Conservation (phyloP, 257 asterid genomes). For the Oldenlandia corymbosa region DNA sequence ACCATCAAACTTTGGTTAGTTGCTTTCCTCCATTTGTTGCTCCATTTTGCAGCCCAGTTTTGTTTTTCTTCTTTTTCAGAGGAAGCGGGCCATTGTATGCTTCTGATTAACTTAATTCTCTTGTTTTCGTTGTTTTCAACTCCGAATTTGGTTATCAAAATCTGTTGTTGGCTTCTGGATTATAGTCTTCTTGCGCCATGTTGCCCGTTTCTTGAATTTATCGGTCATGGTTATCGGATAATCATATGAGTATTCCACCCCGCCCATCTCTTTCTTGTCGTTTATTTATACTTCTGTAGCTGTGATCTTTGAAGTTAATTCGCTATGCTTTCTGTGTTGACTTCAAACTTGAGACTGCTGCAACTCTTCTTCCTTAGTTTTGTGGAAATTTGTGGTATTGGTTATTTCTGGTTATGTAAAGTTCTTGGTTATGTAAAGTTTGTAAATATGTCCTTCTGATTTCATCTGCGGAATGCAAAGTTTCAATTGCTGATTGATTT, state of each 20-base stretch:
- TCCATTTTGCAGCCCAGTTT: background rate
- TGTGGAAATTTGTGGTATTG: background rate
- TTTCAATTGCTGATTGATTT: background rate
- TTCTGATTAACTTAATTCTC: background rate
- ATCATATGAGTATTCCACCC: background rate
- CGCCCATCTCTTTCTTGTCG: background rate
- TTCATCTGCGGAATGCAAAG: background rate
- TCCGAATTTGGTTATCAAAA: background rate
- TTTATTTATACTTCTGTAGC: background rate
- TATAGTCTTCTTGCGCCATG: background rate
- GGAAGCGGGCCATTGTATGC: background rate
- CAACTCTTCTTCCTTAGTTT: background rate
- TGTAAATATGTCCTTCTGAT: background rate
- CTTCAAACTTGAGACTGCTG: background rate
- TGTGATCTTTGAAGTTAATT: too few species aligned
- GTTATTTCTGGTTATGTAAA: background rate
- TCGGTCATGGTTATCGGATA: background rate
- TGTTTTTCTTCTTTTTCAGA: background rate
- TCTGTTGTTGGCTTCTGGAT: background rate
- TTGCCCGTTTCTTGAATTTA: background rate
- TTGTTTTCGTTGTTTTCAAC: background rate
- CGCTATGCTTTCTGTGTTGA: too few species aligned
- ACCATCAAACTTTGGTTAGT: background rate
- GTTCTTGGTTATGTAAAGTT: background rate
- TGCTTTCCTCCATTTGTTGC: background rate